phyloP scores from a whole-genome alignment of 2,329 filamentous ascomycete genomes.

The Apiospora aurea region DNA sequence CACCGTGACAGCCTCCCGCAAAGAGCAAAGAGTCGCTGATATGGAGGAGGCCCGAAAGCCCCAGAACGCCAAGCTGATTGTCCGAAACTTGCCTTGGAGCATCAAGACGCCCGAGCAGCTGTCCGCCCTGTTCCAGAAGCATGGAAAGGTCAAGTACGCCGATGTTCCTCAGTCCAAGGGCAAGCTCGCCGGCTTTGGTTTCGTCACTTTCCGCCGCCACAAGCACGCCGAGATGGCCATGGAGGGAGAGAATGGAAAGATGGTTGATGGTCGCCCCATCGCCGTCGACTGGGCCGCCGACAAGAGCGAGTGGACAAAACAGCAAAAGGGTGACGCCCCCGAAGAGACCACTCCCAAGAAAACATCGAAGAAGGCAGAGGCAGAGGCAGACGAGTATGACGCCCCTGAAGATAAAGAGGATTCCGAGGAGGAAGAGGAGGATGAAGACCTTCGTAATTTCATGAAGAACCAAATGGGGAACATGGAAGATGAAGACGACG shows the following conservation, averaged over 20 bases:
- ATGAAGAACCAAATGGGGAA: constrained; percentile 65
- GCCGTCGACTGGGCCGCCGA: constrained; percentile 98
- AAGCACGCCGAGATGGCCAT: constrained; percentile 94
- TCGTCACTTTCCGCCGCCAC: constrained; percentile 84
- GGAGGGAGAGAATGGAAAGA: constrained; percentile 84
- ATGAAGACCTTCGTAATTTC: constrained; percentile 60
- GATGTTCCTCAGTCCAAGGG: constrained; percentile 82
- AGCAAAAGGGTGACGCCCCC: constrained; percentile 51
- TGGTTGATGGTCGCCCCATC: constrained; percentile 84
- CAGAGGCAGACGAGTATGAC: constrained; percentile 38
- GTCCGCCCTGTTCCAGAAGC: constrained; percentile 79
- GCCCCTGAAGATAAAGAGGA: constrained; percentile 42
- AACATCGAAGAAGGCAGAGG: constrained; percentile 42
- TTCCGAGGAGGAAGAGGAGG: constrained; percentile 46
- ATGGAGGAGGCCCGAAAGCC: constrained; percentile 66
- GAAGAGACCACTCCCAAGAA: constrained; percentile 35
- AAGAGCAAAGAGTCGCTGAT: constrained; percentile 65
- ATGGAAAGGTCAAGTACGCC: constrained; percentile 88
- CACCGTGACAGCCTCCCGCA: constrained; percentile 59
- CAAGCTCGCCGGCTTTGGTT: constrained; percentile 87
- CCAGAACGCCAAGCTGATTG: constrained; percentile 72
- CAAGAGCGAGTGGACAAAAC: constrained; percentile 81
- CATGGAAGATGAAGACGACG: constrained; percentile 62
- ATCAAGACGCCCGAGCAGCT: constrained; percentile 88
- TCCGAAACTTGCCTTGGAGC: constrained; percentile 95